phyloP scores from a whole-genome alignment of 2,329 filamentous ascomycete species.

The Thelonectria blattea region DNA sequence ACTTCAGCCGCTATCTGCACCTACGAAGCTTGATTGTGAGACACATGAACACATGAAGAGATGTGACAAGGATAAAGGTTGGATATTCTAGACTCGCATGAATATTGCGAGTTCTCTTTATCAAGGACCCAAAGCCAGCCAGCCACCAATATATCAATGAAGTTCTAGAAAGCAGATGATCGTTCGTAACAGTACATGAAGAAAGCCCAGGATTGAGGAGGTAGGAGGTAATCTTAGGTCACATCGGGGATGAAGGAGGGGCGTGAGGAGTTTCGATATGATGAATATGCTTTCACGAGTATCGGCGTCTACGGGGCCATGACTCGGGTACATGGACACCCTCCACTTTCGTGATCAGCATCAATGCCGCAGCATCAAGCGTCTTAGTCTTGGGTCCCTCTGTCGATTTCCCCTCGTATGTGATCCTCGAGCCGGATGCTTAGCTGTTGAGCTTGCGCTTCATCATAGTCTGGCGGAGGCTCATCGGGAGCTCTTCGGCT shows the following conservation, averaged over 20 bases:
- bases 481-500: slow-evolving; percentile 64
- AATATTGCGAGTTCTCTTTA: slow-evolving; percentile 16
- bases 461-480: slow-evolving; percentile 90
- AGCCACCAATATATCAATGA: slow-evolving; percentile 17
- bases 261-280: slow-evolving; percentile 6
- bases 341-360: slow-evolving; percentile 23
- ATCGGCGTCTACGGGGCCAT: slow-evolving; percentile 32
- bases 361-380: slow-evolving; percentile 29
- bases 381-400: slow-evolving; percentile 46
- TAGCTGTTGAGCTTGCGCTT: slow-evolving; percentile 77
- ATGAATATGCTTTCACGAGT: slow-evolving; percentile 21
- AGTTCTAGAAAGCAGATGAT: slow-evolving; percentile 20
- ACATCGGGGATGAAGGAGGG: slow-evolving; percentile 1
- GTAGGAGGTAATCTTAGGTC: background rate
- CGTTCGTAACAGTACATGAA: slow-evolving; percentile 21
- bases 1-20: slow-evolving; percentile 23
- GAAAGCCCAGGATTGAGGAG: slow-evolving; percentile 1
- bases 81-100: slow-evolving; percentile 14
- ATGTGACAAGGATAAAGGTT: slow-evolving; percentile 1
- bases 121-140: slow-evolving; percentile 18
- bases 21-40: slow-evolving; percentile 2
- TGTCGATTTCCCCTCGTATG: slow-evolving; percentile 75
- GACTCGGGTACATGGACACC: slow-evolving; percentile 21
- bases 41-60: background rate
- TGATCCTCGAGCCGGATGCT: slow-evolving; percentile 69